Evolutionary conservation across 2,329 filamentous ascomycete genomes (phyloP), one percentile per base, ranked within the genome.

Genomic region (Colletotrichum sublineola): DNA sequence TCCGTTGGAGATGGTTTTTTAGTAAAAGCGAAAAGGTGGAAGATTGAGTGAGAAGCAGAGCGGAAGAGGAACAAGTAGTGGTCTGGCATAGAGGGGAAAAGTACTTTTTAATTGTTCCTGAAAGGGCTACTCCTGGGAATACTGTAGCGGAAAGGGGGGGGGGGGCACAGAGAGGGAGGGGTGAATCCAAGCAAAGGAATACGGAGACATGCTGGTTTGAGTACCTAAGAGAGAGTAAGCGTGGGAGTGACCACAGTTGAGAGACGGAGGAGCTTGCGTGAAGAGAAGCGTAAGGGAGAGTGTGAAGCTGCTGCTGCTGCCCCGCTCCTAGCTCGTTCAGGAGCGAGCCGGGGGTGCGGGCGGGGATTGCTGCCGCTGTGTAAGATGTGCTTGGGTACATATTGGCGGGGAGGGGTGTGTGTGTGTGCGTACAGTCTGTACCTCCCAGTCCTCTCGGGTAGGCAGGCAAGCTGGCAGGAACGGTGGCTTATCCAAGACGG

Each of bases 21-120:
- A 38, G n/a, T 36, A 20, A 48, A 48, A 40, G 42, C 40, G 55
- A 33, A 38, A 61, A 24, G 48, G 40, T 24, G 36, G 18, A 55
- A 56, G 42, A 31, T 31, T 46, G 40, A 61, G 48, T n/a, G 31
- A 56, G 29, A 44, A 33, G 38, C 50, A 68, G 20, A 20, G 14
- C n/a, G 53, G 29, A 8, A 29, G 14, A 33, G 14, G 46, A 20
- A 48, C 40, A 48, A 31, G 40, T 8, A 14, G 5, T 18, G 2
- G 18, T 5, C 46, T 20, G 52, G 55, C 24, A 20, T 31, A 40
- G 60, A 65, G 60, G 66, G 69, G 60, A 38, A 52, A 72, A 70
- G 70, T 70, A 52, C 53, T 36, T 72, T 72, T 72, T 53, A 72
- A 69, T 72, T 36, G 61, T 64, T 72, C 66, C 69, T 50, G 53